Evolutionary conservation across 441 rosid species (phyloP), one percentile per base, ranked within the genome.

Genomic region (Rhodomyrtus psidioides): DNA sequence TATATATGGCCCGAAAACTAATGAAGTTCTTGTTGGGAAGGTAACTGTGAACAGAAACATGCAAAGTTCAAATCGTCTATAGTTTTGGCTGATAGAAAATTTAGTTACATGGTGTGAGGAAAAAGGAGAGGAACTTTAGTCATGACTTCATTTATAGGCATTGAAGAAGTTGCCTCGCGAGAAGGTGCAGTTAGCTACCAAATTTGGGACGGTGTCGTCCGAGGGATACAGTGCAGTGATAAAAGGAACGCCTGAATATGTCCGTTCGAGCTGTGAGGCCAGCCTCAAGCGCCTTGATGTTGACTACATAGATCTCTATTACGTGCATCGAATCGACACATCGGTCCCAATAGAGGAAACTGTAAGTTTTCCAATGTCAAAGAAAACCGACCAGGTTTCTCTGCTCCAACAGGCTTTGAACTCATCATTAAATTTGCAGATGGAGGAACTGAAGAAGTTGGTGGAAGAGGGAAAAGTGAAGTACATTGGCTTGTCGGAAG

Each of bases 281-380:
- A 89, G 90, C 85, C 85, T 90, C 60, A 87, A 87, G 56, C 89
- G 89, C 15, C 92, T 91, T 39, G 89, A 17, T 49, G 90, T 90
- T 28, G 89, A 90, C 6, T 90, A 89, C 84, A 89, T 92, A 39
- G 92, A 89, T 84, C 89, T 90, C 7, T 92, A 92, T 82, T 89
- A 83, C 82, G 89, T 87, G 85, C 93, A 89, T 34, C 88, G 87
- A 26, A 85, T 84, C 2, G 93, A 92, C 81, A 87, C 86, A 15
- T 70, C 91, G 1, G 24, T 89, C 14, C 92, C 91, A 24, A 55
- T 59, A 6, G 57, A 85, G 75, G 83, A 85, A n/a, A 85, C 83
- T 2, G 83, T 85, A 55, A 85, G 75, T 9, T 27, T 54, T 12
- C 24, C n/a, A 55, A 23, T 23, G 12, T 6, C 12, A 55, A 23